A percentile compares a stretch with the other conserved stretches of the same genome.
These are phyloP conservation scores for Vaccinium myrtillus DNA, from an alignment of 148 eudicot species.

Conservation along the genomic window DNA sequence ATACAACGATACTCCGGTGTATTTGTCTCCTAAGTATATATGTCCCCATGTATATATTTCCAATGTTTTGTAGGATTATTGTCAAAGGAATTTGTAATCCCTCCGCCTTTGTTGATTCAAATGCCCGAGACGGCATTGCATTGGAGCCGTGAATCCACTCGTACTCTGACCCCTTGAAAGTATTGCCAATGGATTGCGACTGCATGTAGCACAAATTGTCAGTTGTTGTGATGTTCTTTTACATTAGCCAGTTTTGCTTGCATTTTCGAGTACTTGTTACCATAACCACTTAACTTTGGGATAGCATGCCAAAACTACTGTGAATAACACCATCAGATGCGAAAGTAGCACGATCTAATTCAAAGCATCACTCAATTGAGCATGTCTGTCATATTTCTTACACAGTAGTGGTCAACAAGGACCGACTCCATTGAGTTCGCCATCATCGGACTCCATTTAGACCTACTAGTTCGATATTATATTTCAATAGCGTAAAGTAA, in stretches of 20 bases:
- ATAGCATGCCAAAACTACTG: not conserved
- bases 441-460: not conserved
- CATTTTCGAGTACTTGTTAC: not conserved
- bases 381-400: not conserved
- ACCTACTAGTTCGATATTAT: not conserved
- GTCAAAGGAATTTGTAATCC: not conserved
- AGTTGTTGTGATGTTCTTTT: not conserved
- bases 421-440: not conserved
- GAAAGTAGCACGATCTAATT: not conserved
- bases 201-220: not conserved
- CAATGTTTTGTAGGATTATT: not conserved
- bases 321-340: not conserved
- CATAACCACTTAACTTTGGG: not conserved
- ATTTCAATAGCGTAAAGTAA: not conserved
- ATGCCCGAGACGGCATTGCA: not conserved
- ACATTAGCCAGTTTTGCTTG: not conserved
- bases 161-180: not conserved
- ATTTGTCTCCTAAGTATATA: not conserved
- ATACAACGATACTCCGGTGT: not conserved
- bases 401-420: not conserved
- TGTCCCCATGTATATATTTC: not conserved
- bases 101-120: not conserved
- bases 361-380: not conserved
- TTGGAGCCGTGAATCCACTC: not conserved
- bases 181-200: not conserved